Base-by-base conservation (phyloP, 257 asterid species). In the Nicotiana knightiana region DNA sequence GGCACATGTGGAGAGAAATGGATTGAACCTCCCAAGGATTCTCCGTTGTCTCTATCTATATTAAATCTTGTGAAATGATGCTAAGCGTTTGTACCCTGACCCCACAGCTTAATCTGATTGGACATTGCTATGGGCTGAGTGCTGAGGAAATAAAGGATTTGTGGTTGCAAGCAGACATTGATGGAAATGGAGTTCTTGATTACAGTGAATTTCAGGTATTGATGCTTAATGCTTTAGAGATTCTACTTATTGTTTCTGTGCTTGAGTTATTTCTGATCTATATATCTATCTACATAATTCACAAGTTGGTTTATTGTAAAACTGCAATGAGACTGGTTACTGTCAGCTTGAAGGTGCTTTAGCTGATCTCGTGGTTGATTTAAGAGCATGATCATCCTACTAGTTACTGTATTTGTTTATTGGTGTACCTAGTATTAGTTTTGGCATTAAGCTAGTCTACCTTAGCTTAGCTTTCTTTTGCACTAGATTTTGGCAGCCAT, bases 91-190 rank as follows among this genome's bases (percentile, higher is more conserved):
- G 81, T 39, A 76, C 53, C 76, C 67, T 76, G 32, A 87, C 70
- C 51, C 6, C 77, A 26, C 98, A 96, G 99, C 97, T 96, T 73
- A 94, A 89, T 83, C 86, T 96, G 89, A 94, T 92, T 24, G 98
- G 99, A 84, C 93, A 94, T 82, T 83, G 94, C 80, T 88, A 92
- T 79, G 99, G 99, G 83, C 85, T 96, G 88, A 92, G 97, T 33
- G 87, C 77, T 55, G 94, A 94, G 43, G 99, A 96, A 91, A 86
- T 92, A 59, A 88, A 85, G 35, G 98, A 93, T 79, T 87, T 96
- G 84, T 96, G 98, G 99, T 91, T 84, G 84, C 97, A 89, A 89
- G 92, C 97, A 10, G 99, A 94, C 71, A 88, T 90, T 5, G 97
- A 96, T 85, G 93, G 94, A 82, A 91, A 92, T 82, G 98, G 97